These are phyloP conservation scores for Rhizomucor miehei DNA, from an alignment of 371 early-diverging fungal genomes.

Conservation along the genomic window DNA sequence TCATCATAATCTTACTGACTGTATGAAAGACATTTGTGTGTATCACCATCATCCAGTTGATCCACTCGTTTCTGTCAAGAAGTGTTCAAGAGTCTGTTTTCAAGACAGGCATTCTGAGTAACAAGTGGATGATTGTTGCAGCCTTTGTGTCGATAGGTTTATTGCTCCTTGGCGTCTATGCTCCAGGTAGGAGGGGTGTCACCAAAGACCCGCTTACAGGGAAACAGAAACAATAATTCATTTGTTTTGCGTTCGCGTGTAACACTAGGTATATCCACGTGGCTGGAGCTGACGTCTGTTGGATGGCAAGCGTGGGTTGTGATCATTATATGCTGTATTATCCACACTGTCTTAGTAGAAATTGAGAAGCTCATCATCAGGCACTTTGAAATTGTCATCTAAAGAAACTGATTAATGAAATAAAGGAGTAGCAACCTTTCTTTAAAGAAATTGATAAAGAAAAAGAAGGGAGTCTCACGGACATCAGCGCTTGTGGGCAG, in stretches of 20 bases:
- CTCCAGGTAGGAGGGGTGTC: constrained; percentile 63
- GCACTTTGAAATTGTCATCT: background rate
- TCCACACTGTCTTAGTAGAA: constrained; percentile 71
- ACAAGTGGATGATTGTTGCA: constrained; percentile 73
- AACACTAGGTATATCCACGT: constrained; percentile 27
- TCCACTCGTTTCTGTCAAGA: constrained; percentile 78
- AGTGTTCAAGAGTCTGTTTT: constrained; percentile 70
- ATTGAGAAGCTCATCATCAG: constrained; percentile 5
- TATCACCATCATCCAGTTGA: constrained; percentile 76
- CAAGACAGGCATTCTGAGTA: constrained; percentile 64
- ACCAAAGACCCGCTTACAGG: too few species aligned
- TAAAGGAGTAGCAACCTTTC: too few species aligned
- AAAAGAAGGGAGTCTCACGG: too few species aligned
- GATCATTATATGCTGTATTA: constrained; percentile 61
- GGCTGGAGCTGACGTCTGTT: constrained; percentile 68
- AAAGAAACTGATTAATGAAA: background rate
- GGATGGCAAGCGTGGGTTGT: constrained; percentile 75
- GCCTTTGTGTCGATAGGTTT: constrained; percentile 60
- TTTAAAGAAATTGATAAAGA: too few species aligned
- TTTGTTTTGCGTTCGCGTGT: background rate
- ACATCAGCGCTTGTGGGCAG: too few species aligned
- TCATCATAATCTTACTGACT: background rate
- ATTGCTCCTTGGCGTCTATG: constrained; percentile 71
- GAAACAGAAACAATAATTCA: background rate
- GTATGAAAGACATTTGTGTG: constrained; percentile 61